Evolutionary conservation across 2,329 filamentous ascomycete species (phyloP).

Genomic region (Fusarium sp.): DNA sequence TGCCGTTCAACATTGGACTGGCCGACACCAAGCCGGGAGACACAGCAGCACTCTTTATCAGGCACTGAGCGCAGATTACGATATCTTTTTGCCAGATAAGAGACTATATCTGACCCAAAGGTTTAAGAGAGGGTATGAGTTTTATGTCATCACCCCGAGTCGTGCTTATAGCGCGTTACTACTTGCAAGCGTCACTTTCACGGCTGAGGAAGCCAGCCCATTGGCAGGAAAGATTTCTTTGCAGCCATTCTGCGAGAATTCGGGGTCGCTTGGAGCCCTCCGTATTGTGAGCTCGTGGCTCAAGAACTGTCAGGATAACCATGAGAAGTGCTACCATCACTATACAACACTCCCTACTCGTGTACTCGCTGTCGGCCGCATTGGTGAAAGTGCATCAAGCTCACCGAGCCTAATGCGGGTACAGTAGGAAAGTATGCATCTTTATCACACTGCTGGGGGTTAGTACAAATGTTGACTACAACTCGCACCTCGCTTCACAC

Average conservation of each 20-base stretch:
- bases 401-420: background rate
- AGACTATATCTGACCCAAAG: background rate
- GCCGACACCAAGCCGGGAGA: background rate
- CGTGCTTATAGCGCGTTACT: accelerated
- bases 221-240: accelerated
- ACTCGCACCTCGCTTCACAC: background rate
- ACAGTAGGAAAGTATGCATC: background rate
- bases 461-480: accelerated
- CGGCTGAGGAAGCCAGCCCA: accelerated
- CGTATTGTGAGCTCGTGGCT: background rate
- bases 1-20: background rate
- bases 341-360: accelerated
- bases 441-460: background rate
- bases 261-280: accelerated
- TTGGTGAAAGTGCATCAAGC: background rate
- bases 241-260: background rate
- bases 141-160: background rate
- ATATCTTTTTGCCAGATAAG: accelerated
- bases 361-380: background rate
- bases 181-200: accelerated
- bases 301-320: background rate
- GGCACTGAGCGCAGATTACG: accelerated
- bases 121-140: accelerated
- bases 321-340: background rate
- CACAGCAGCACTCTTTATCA: accelerated